Evolutionary conservation across 2,329 filamentous ascomycete species (phyloP).

Genomic region (Kalmusia sp.): DNA sequence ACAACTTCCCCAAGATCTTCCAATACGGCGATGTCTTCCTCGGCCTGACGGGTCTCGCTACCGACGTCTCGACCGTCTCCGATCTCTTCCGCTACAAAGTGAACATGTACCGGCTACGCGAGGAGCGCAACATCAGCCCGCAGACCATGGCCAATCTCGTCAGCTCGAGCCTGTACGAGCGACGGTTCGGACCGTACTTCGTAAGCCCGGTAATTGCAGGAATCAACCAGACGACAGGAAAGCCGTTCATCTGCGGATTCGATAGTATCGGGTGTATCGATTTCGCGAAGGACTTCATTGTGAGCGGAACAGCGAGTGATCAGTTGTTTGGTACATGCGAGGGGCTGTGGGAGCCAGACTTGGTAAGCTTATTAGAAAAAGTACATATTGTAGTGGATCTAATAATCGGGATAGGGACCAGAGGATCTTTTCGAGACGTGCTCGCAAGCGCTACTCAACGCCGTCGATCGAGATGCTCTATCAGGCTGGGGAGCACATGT

Average conservation of each 20-base stretch:
- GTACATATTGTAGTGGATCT: constrained; percentile 3
- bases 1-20: constrained; percentile 99
- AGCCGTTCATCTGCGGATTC: constrained; percentile 98
- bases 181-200: constrained; percentile 95
- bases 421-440: constrained; percentile 99
- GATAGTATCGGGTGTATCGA: constrained; percentile 99
- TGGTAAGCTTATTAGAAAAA: constrained; percentile 65
- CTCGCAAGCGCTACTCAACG: constrained; percentile 93
- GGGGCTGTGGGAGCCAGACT: constrained; percentile 94
- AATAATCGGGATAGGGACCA: constrained; percentile 65
- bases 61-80: constrained; percentile 91
- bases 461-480: constrained; percentile 93
- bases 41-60: constrained; percentile 93
- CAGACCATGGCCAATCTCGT: constrained; percentile 97
- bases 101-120: constrained; percentile 98
- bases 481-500: constrained; percentile 99
- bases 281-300: constrained; percentile 99
- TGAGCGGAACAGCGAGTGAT: constrained; percentile 93
- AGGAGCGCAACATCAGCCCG: constrained; percentile 95
- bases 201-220: constrained; percentile 94
- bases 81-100: constrained; percentile 99
- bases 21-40: constrained; percentile 95
- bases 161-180: constrained; percentile 84
- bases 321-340: constrained; percentile 99
- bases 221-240: constrained; percentile 89